Percentiles rank a stretch among this genome's conserved stretches.
phyloP scores from a whole-genome alignment of 2,329 filamentous ascomycete species.

The Phyllosticta citriasiana region DNA sequence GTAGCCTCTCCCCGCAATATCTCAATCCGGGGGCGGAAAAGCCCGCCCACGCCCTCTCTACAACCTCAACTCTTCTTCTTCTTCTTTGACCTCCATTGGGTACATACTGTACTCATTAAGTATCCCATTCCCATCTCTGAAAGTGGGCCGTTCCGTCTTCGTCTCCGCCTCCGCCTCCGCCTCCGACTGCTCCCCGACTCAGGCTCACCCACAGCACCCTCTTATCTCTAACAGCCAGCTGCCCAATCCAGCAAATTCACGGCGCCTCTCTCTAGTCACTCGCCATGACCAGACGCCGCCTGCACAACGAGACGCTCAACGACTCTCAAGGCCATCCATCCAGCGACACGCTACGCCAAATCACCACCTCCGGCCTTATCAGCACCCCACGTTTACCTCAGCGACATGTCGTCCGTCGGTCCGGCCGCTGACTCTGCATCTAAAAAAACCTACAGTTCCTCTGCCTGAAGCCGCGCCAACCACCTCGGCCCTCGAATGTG shows the following conservation, averaged over 20 bases:
- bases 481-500: too few relatives aligned
- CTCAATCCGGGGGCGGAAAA: background rate
- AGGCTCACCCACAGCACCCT: background rate
- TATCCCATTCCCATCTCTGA: too few relatives aligned
- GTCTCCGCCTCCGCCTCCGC: background rate
- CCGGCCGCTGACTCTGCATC: too few relatives aligned
- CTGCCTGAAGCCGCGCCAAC: too few relatives aligned
- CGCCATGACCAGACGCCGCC: background rate
- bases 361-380: background rate
- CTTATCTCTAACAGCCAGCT: background rate
- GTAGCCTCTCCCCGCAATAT: background rate
- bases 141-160: background rate
- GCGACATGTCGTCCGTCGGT: too few relatives aligned
- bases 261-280: background rate
- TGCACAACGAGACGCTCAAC: background rate
- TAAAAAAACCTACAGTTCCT: too few relatives aligned
- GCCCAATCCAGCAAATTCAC: background rate
- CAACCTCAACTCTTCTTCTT: background rate
- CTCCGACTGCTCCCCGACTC: background rate
- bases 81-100: background rate
- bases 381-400: background rate
- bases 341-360: background rate
- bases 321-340: too few relatives aligned
- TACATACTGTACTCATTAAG: too few relatives aligned
- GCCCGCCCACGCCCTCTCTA: background rate